These are phyloP conservation scores for Clavariopsis aquatica DNA, from an alignment of 495 filamentous ascomycete species.

Conservation along the genomic window DNA sequence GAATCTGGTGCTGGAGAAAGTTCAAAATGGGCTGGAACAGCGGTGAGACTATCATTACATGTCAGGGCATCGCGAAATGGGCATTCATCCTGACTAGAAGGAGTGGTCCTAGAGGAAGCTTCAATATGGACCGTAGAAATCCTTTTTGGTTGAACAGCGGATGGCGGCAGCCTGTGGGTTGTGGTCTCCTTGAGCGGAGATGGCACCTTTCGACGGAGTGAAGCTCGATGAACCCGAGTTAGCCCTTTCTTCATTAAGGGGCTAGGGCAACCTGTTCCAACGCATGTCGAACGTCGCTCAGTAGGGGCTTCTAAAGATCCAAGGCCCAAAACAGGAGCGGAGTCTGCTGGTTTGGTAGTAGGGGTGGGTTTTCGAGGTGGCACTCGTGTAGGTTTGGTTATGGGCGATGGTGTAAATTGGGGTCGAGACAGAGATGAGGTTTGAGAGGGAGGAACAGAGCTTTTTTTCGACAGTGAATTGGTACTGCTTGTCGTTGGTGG, in stretches of 20 bases:
- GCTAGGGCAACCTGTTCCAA: conserved; percentile 3
- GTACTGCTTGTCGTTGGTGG: not conserved
- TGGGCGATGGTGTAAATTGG: not conserved
- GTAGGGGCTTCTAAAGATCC: not conserved
- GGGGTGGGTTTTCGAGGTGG: conserved; percentile 2
- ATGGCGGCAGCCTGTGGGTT: not conserved
- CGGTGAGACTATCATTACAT: conserved; percentile 11
- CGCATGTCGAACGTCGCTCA: conserved; percentile 10
- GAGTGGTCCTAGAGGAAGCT: not conserved
- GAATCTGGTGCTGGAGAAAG: conserved; percentile 11
- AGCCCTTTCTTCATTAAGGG: not conserved
- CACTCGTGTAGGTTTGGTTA: not conserved
- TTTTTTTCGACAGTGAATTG: not conserved
- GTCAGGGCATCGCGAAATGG: not conserved
- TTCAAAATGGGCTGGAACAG: conserved; percentile 23
- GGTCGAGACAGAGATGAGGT: conserved; percentile 3
- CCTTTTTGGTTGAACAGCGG: not conserved
- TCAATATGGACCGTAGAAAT: not conserved
- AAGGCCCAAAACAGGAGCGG: conserved; percentile 17
- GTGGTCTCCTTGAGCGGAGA: not conserved
- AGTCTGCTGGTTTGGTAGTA: conserved; percentile 15
- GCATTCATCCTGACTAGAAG: not conserved
- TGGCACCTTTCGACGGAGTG: not conserved
- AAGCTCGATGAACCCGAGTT: not conserved
- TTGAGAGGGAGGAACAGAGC: not conserved